A percentile compares a stretch with the other conserved stretches of the same genome.
Evolutionary conservation across 495 filamentous ascomycete genomes (phyloP).

Genomic region (Bacidia rubella): DNA sequence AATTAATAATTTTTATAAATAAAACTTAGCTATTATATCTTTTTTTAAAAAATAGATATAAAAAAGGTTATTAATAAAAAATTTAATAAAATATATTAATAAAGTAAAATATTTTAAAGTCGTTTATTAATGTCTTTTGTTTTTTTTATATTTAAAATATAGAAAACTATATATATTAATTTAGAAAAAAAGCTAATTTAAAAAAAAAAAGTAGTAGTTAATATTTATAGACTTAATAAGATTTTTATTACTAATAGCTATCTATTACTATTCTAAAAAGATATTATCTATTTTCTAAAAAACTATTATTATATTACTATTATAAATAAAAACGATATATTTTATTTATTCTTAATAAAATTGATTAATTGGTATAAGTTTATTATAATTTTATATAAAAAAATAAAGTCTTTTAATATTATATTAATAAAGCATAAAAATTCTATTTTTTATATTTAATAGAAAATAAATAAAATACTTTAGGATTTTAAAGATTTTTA

Average conservation of each 20-base stretch:
- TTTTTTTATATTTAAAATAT: conserved; percentile 11
- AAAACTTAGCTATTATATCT: not conserved
- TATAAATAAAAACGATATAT: not conserved
- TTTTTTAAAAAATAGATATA: not conserved
- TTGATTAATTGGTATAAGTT: not conserved
- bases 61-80: conserved; percentile 10
- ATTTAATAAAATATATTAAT: conserved; percentile 11
- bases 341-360: not conserved
- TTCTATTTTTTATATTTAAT: not conserved
- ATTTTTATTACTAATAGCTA: conserved; percentile 6
- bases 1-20: not conserved
- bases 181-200: not conserved
- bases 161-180: not conserved
- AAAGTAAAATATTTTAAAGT: conserved; percentile 4
- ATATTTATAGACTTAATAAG: conserved; percentile 4
- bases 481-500: not conserved
- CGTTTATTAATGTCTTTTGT: not conserved
- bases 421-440: not conserved
- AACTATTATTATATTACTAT: conserved; percentile 4
- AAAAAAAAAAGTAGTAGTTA: not conserved
- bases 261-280: not conserved
- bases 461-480: not conserved
- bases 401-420: not conserved
- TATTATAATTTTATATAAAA: not conserved
- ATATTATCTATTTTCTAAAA: conserved; percentile 4